Base-by-base conservation (phyloP, 345 rosid genomes). In the Anastatica hierochuntica region DNA sequence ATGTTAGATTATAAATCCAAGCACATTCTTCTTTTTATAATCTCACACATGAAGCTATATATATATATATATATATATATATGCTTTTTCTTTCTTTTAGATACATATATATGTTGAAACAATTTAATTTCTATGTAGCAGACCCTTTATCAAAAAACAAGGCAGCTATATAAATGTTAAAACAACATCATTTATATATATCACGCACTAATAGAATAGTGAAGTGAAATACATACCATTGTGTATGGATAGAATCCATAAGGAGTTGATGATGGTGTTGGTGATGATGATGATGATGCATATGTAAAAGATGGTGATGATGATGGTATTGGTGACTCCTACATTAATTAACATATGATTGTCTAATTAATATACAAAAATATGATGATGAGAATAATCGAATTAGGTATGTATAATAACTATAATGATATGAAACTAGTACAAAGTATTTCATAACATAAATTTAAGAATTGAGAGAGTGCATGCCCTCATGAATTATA, bases 241-340 rank as follows among this genome's bases (percentile, higher is more conserved):
- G 72, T 55, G 63, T 66, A 71, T 59, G 87, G 88, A 24, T 74
- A 75, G 56, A 63, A 77, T 40, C 87, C 82, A 69, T 76, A 74
- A 52, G 96, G 75, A 79, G 78, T 62, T 6, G 83, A 68, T 41
- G 92, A 59, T 44, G 82, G 54, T 43, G 38, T 17, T 58, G 54
- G 4, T 43, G 48, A 61, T 26, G 82, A 30, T 58, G 54, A 3
- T 43, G 48, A 61, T 26, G 82, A 30, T 49, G 82, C 44, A 58
- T 58, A 73, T 49, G 78, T 64, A 72, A 72, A 73, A 11, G 88
- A 73, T 56, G 74, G 79, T 21, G 62, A 55, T 30, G 62, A 31
- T 56, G 89, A 77, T 17, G 80, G 69, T 53, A 73, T 45, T 2
- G 86, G 56, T 63, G 95, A 63, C 67, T 90, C 92, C 98, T 90